A percentile compares a stretch with the other conserved stretches of the same genome.
Evolutionary conservation across 768 basidiomycete species (phyloP).

Genomic region (Panaeolus papilionaceus): DNA sequence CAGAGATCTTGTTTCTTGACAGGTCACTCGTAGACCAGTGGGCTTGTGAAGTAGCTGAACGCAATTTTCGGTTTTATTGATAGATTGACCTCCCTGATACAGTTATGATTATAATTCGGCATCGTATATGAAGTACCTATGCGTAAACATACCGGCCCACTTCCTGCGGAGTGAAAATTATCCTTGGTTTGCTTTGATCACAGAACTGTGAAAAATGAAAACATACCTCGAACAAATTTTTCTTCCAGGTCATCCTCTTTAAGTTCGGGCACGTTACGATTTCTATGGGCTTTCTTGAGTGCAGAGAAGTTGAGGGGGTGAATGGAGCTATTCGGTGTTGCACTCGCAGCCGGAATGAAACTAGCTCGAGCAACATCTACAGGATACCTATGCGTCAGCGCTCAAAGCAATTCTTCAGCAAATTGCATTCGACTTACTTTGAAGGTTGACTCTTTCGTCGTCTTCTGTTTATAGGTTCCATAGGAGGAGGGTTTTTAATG

Average conservation of each 20-base stretch:
- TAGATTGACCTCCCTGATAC: slow-evolving; percentile 86
- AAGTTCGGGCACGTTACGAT: slow-evolving; percentile 69
- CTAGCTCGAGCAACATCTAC: slow-evolving; percentile 46
- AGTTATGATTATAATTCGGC: slow-evolving; percentile 31
- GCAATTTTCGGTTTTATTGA: slow-evolving; percentile 94
- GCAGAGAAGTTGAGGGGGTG: slow-evolving; percentile 62
- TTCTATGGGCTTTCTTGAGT: slow-evolving; percentile 71
- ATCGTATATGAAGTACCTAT: slow-evolving; percentile 27
- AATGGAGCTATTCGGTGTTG: slow-evolving; percentile 29
- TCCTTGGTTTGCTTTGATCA: background rate
- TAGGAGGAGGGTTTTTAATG: slow-evolving; percentile 65
- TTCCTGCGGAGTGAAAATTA: slow-evolving; percentile 52
- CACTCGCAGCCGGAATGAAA: slow-evolving; percentile 21
- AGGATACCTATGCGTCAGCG: slow-evolving; percentile 35
- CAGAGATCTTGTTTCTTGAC: slow-evolving; percentile 89
- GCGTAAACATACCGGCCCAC: slow-evolving; percentile 68
- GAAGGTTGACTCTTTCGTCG: slow-evolving; percentile 41
- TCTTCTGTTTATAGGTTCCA: slow-evolving; percentile 55
- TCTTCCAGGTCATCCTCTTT: slow-evolving; percentile 87
- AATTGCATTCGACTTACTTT: slow-evolving; percentile 30
- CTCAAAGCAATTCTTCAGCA: slow-evolving; percentile 18
- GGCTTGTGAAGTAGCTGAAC: slow-evolving; percentile 91
- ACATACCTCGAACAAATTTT: slow-evolving; percentile 81
- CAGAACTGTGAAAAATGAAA: slow-evolving; percentile 5
- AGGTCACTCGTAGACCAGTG: slow-evolving; percentile 84